Conservation (phyloP, 1,139 yeast species). For the Candida sanyaensis region DNA sequence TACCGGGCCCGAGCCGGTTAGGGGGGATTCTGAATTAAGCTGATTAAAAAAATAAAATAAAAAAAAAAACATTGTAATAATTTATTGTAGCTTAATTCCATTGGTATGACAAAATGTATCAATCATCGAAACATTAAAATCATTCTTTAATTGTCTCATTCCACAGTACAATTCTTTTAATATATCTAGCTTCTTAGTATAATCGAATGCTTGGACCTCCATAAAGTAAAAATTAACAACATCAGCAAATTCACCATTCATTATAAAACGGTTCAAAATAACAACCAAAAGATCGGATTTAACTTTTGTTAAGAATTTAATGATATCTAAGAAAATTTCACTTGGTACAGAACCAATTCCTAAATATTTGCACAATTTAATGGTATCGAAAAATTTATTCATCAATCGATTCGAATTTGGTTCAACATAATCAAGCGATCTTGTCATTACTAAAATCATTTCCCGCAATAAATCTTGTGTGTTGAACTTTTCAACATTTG, state of each 20-base stretch:
- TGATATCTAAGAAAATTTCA: slow-evolving; percentile 25
- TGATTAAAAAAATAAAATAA: background rate
- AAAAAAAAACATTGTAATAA: background rate
- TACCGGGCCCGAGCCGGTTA: background rate
- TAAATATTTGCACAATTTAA: slow-evolving; percentile 23
- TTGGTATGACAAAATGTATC: slow-evolving; percentile 4
- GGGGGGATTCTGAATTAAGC: background rate
- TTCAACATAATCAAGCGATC: background rate
- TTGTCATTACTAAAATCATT: slow-evolving; percentile 3
- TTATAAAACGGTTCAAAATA: slow-evolving; percentile 29
- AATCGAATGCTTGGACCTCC: slow-evolving; percentile 23
- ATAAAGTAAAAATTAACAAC: slow-evolving; percentile 31
- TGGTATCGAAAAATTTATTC: slow-evolving; percentile 12
- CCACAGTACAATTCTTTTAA: slow-evolving; percentile 19
- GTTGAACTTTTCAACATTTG: slow-evolving; percentile 12
- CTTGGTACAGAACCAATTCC: slow-evolving; percentile 21
- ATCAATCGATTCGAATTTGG: slow-evolving; percentile 2
- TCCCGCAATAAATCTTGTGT: slow-evolving; percentile 4
- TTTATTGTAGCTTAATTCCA: slow-evolving; percentile 1
- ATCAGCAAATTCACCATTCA: slow-evolving; percentile 17
- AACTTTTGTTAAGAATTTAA: slow-evolving; percentile 28
- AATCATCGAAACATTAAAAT: slow-evolving; percentile 3
- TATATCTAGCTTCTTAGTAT: slow-evolving; percentile 18
- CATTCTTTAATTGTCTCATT: background rate
- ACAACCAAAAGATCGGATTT: slow-evolving; percentile 29